Percentiles rank a stretch among this genome's conserved stretches.
Evolutionary conservation across 2,329 filamentous ascomycete species (phyloP).

Genomic region (Xenoacremonium recifei): DNA sequence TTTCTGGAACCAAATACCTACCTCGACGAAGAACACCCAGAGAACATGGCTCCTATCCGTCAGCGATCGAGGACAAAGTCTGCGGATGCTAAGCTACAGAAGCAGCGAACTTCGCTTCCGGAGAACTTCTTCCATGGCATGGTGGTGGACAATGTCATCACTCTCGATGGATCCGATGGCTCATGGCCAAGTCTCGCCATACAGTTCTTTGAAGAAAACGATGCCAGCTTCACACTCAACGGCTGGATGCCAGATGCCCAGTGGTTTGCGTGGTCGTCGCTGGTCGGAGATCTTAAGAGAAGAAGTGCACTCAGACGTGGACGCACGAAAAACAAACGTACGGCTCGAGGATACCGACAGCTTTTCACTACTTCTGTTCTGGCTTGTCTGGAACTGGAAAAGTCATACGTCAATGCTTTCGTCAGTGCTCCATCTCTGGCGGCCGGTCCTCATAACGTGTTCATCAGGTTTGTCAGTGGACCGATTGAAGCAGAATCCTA

Average conservation of each 20-base stretch:
- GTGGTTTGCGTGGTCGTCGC: constrained; percentile 34
- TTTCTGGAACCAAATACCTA: constrained; percentile 44
- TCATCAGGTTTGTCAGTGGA: constrained; percentile 25
- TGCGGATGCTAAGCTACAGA: no score
- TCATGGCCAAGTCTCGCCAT: constrained; percentile 31
- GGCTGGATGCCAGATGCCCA: constrained; percentile 43
- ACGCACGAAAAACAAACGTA: constrained; percentile 9
- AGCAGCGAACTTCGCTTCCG: neutral
- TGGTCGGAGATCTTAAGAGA: constrained; percentile 28
- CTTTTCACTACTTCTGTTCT: constrained; percentile 31
- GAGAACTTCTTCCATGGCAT: neutral
- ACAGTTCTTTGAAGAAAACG: constrained; percentile 35
- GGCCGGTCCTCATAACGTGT: constrained; percentile 33
- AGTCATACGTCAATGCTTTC: constrained; percentile 32
- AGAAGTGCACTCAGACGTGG: constrained; percentile 14
- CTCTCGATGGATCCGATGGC: constrained; percentile 24
- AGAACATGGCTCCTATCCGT: constrained; percentile 3
- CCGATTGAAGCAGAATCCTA: constrained; percentile 2
- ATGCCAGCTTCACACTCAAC: constrained; percentile 39
- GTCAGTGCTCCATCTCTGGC: constrained; percentile 16
- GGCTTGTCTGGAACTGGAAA: constrained; percentile 46
- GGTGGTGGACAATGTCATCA: constrained; percentile 19
- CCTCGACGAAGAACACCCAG: constrained; percentile 29
- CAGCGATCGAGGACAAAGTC: constrained; percentile 4
- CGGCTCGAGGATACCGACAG: constrained; percentile 11